Evolutionary conservation across 2,329 filamentous ascomycete genomes (phyloP).

Genomic region (Didymella exigua): DNA sequence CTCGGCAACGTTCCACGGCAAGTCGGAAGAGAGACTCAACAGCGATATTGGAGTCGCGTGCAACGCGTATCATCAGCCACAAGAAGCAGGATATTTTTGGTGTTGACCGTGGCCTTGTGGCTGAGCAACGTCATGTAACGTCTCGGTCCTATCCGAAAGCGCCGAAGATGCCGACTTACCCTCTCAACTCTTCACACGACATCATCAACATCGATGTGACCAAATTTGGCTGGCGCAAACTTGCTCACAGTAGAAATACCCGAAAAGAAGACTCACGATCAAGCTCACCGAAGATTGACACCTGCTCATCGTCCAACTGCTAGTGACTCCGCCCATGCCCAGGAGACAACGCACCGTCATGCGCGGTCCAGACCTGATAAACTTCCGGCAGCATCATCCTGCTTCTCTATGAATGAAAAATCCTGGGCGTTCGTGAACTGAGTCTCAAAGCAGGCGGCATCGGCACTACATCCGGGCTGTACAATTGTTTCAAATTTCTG

Average conservation of each 20-base stretch:
- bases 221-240: not conserved
- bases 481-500: not conserved
- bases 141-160: slow-evolving; percentile 7
- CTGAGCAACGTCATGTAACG: slow-evolving; percentile 16
- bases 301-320: not conserved
- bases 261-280: not conserved
- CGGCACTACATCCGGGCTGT: not conserved
- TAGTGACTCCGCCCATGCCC: not conserved
- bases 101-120: slow-evolving; percentile 5
- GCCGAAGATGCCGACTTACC: slow-evolving; percentile 14
- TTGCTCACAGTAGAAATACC: not conserved
- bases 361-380: not conserved
- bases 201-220: not conserved
- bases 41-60: not conserved
- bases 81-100: slow-evolving; percentile 13
- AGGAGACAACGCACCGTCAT: not conserved
- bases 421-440: not conserved
- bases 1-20: not conserved
- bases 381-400: not conserved
- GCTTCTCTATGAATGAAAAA: not conserved
- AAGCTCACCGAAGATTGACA: not conserved
- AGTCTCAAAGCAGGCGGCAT: not conserved
- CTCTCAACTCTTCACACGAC: slow-evolving; percentile 3
- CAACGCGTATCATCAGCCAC: slow-evolving; percentile 14
- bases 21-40: not conserved